Conservation (phyloP, 257 asterid species). For the Solanum sitiens region DNA sequence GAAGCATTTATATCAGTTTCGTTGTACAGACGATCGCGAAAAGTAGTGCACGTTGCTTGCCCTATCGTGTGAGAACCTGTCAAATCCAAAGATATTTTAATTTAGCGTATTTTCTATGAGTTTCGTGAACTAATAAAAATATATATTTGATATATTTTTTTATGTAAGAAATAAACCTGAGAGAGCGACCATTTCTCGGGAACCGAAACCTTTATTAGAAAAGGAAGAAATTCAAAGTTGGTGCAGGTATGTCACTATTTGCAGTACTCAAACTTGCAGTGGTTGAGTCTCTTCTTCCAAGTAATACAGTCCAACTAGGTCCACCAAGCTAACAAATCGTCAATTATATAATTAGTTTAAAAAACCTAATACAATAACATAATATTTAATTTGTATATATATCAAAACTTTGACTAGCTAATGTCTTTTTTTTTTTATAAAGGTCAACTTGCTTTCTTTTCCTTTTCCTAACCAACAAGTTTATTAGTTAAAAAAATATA, state of each 20-base stretch:
- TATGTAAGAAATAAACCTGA: background rate
- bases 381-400: background rate
- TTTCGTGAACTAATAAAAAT: background rate
- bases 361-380: too few relatives aligned
- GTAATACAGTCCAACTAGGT: background rate
- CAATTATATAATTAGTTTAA: background rate
- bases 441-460: background rate
- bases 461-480: background rate
- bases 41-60: background rate
- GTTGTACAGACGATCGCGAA: background rate
- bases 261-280: background rate
- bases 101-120: background rate
- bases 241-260: background rate
- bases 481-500: too few relatives aligned
- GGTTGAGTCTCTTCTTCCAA: background rate
- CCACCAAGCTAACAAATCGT: background rate
- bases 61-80: background rate
- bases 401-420: background rate
- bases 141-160: too few relatives aligned
- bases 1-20: background rate
- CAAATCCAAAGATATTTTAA: background rate
- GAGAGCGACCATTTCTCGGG: background rate
- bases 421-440: background rate
- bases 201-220: background rate
- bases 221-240: background rate